These are phyloP conservation scores for Xylaria sp. DNA, from an alignment of 2,329 filamentous ascomycete genomes.

Conservation along the genomic window DNA sequence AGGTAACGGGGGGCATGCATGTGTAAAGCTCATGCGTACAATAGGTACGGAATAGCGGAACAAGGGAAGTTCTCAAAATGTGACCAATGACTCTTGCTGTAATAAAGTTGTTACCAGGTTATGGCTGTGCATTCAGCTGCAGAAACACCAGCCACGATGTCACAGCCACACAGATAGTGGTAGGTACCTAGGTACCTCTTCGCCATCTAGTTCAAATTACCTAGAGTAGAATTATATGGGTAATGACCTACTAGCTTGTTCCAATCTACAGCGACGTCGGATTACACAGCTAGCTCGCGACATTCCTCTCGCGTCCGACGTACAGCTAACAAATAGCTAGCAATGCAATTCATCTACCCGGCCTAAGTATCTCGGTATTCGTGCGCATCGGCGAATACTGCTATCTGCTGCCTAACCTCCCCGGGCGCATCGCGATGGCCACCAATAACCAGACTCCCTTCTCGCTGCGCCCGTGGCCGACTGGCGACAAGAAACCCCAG, in stretches of 20 bases:
- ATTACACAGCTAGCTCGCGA: not conserved
- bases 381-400: not conserved
- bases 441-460: slow-evolving; percentile 47
- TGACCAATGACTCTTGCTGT: too few species aligned
- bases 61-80: too few species aligned
- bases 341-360: not conserved
- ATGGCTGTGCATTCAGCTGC: too few species aligned
- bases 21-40: not conserved
- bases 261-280: not conserved
- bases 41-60: not conserved
- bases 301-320: not conserved
- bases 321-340: not conserved
- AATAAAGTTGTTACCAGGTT: too few species aligned
- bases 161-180: too few species aligned
- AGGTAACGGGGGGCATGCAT: too few species aligned
- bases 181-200: too few species aligned
- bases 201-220: too few species aligned
- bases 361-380: not conserved
- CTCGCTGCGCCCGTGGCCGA: slow-evolving; percentile 68
- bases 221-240: too few species aligned
- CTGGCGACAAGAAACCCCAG: slow-evolving; percentile 61
- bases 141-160: too few species aligned
- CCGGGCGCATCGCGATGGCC: slow-evolving; percentile 29
- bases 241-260: too few species aligned
- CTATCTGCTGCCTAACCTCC: not conserved